Evolutionary conservation across 768 basidiomycete species (phyloP).

Genomic region (Neoboletus magnificus): DNA sequence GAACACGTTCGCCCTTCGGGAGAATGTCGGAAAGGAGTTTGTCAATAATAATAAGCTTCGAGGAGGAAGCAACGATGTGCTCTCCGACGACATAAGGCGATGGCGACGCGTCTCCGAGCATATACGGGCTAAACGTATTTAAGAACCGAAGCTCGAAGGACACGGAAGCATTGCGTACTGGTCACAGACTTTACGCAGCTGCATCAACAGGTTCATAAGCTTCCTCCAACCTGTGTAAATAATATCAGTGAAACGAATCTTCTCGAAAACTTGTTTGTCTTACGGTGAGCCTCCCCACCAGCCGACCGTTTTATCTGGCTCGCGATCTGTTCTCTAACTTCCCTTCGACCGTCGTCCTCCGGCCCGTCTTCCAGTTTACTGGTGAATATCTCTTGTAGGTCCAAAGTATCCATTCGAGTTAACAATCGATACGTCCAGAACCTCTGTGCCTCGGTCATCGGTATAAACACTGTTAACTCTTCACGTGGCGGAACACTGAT

Average conservation of each 20-base stretch:
- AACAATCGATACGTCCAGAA: conserved; percentile 61
- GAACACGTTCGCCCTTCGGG: conserved; percentile 57
- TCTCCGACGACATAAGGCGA: conserved; percentile 50
- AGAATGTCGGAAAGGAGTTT: conserved; percentile 54
- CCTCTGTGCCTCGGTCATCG: conserved; percentile 55
- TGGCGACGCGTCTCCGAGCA: conserved; percentile 48
- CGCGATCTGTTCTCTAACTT: conserved; percentile 39
- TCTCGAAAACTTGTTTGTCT: neutral
- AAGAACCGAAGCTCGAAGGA: neutral
- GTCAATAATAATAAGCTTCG: conserved; percentile 56
- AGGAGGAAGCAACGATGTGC: conserved; percentile 53
- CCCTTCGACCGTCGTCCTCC: conserved; percentile 36
- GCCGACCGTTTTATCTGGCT: conserved; percentile 36
- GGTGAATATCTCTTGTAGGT: conserved; percentile 48
- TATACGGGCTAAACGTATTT: conserved; percentile 43
- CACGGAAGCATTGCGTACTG: conserved; percentile 40
- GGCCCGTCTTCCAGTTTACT: conserved; percentile 26
- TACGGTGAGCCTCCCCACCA: conserved; percentile 31
- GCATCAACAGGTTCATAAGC: conserved; percentile 68
- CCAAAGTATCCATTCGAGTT: conserved; percentile 47
- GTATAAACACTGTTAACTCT: conserved; percentile 54
- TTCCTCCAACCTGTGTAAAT: conserved; percentile 46
- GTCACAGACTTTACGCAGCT: conserved; percentile 67
- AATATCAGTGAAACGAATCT: neutral
- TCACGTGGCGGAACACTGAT: conserved; percentile 53